phyloP scores from a whole-genome alignment of 1,284 basidiomycete genomes.

The Rhodotorula sp. region DNA sequence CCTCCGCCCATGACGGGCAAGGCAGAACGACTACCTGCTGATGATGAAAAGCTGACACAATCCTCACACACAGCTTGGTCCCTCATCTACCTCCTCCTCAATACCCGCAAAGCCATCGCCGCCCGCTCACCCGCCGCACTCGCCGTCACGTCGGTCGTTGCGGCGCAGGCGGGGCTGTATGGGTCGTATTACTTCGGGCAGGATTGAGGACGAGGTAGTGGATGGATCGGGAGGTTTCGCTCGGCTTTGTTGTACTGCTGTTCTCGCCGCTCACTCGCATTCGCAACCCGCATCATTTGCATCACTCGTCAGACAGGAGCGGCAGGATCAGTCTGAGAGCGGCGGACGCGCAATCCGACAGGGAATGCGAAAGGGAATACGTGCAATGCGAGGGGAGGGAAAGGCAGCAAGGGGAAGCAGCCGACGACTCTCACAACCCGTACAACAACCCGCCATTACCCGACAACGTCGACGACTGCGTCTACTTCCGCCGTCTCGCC shows the following conservation, averaged over 20 bases:
- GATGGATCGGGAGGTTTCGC: too few relatives aligned
- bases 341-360: too few relatives aligned
- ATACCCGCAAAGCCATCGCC: constrained; percentile 26
- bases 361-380: background rate
- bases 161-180: constrained; percentile 18
- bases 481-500: constrained; percentile 55
- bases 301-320: too few relatives aligned
- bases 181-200: constrained; percentile 27
- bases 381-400: background rate
- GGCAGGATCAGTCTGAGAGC: too few relatives aligned
- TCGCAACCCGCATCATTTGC: too few relatives aligned
- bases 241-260: too few relatives aligned
- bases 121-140: constrained; percentile 23
- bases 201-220: background rate
- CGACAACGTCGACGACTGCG: background rate
- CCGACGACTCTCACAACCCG: too few relatives aligned
- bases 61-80: constrained; percentile 30
- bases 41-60: background rate
- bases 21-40: background rate
- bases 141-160: constrained; percentile 17
- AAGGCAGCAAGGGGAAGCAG: background rate
- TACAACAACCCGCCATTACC: too few relatives aligned
- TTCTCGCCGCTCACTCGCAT: too few relatives aligned
- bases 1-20: too few relatives aligned
- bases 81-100: constrained; percentile 39